Evolutionary conservation across 2,329 filamentous ascomycete genomes (phyloP).

Genomic region (Calonectria naviculata): DNA sequence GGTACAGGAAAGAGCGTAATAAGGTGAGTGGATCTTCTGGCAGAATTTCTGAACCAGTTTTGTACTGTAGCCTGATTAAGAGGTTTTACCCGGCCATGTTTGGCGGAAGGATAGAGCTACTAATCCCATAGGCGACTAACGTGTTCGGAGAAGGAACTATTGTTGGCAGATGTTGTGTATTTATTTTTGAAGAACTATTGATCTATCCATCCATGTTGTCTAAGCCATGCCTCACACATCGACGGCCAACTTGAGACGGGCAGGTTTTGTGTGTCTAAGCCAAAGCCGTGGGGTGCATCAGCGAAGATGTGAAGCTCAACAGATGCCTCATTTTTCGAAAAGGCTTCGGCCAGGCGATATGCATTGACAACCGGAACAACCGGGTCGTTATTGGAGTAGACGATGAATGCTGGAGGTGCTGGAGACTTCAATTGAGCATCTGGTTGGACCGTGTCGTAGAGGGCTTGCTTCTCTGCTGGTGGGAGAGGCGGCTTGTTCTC

Average conservation of each 20-base stretch:
- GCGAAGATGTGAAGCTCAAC: slow-evolving; percentile 36
- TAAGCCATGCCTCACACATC: slow-evolving; percentile 35
- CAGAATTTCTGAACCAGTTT: too few relatives aligned
- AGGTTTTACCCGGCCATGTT: too few relatives aligned
- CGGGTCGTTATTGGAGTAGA: slow-evolving; percentile 38
- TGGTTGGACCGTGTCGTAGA: slow-evolving; percentile 33
- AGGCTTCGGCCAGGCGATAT: slow-evolving; percentile 29
- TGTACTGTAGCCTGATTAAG: too few relatives aligned
- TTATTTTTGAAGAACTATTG: neutral
- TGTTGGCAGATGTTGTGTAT: neutral
- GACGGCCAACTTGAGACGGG: slow-evolving; percentile 35
- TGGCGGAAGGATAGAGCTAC: too few relatives aligned
- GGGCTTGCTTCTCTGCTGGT: slow-evolving; percentile 31
- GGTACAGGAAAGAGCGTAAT: too few relatives aligned
- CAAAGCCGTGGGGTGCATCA: slow-evolving; percentile 37
- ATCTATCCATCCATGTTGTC: slow-evolving; percentile 23
- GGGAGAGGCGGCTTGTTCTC: slow-evolving; percentile 32
- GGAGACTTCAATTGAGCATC: slow-evolving; percentile 29
- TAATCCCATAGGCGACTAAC: too few relatives aligned
- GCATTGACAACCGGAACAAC: slow-evolving; percentile 34
- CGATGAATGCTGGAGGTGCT: slow-evolving; percentile 29
- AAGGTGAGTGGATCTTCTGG: too few relatives aligned
- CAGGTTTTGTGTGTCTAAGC: slow-evolving; percentile 25
- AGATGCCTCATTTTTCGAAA: slow-evolving; percentile 22
- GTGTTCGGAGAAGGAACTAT: too few relatives aligned